Evolutionary conservation across 129 eudicot genomes (phyloP).

Genomic region (Oenanthe sinensis): DNA sequence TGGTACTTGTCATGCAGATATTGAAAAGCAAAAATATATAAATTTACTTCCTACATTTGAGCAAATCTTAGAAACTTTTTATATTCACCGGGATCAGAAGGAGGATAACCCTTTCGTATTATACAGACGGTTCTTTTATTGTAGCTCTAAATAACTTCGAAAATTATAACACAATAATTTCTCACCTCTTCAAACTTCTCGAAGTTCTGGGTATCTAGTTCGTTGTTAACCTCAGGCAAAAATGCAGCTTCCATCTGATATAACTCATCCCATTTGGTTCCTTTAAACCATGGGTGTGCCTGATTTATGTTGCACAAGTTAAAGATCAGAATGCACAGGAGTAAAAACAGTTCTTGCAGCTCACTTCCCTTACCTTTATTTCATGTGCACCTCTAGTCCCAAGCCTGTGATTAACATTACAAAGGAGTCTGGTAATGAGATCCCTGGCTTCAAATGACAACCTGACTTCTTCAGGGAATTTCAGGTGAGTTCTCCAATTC

Average conservation of each 20-base stretch:
- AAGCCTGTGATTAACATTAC: conserved; percentile 21
- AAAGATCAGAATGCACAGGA: not conserved
- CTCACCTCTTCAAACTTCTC: conserved; percentile 23
- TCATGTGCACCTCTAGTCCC: conserved; percentile 19
- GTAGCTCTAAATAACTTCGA: not conserved
- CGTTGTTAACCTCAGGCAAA: conserved; percentile 17
- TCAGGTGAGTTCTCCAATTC: conserved; percentile 18
- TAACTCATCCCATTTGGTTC: conserved; percentile 16
- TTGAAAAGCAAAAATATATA: not conserved
- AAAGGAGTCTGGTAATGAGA: conserved; percentile 13
- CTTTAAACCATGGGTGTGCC: conserved; percentile 20
- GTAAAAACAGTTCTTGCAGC: not conserved
- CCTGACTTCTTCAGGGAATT: conserved; percentile 17
- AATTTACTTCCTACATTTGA: not conserved
- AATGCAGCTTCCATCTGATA: conserved; percentile 25
- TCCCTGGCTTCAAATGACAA: conserved; percentile 18
- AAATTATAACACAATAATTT: not conserved
- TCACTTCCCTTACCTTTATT: conserved; percentile 7
- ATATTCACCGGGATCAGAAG: not conserved
- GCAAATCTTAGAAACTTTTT: not conserved
- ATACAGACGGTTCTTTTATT: not conserved
- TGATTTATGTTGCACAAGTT: not conserved
- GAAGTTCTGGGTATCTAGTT: conserved; percentile 17
- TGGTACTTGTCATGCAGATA: not conserved
- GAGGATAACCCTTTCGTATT: not conserved